These are phyloP conservation scores for Fusarium coffeatum DNA, from an alignment of 2,329 filamentous ascomycete species.

Conservation along the genomic window DNA sequence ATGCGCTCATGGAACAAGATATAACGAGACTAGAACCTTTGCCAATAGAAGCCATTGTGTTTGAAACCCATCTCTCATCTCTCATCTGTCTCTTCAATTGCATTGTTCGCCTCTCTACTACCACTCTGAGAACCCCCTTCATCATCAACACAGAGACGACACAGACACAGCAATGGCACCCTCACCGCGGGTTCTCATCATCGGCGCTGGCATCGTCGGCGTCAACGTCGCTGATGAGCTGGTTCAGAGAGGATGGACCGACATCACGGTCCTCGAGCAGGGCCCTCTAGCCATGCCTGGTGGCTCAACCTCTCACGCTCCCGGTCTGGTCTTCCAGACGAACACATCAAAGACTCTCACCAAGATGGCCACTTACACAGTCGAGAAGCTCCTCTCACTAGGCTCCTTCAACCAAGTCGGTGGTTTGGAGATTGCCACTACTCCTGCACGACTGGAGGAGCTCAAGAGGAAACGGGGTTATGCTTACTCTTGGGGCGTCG, in stretches of 20 bases:
- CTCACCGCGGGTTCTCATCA: conserved; percentile 64
- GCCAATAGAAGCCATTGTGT: conserved; percentile 30
- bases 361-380: conserved; percentile 69
- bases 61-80: conserved; percentile 17
- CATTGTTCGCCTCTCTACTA: neutral
- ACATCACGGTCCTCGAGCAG: conserved; percentile 74
- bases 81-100: neutral
- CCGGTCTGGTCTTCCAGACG: conserved; percentile 73
- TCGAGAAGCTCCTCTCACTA: conserved; percentile 68
- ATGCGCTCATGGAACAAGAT: conserved; percentile 21
- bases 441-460: conserved; percentile 67
- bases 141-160: neutral
- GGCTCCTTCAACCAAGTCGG: conserved; percentile 73
- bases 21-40: conserved; percentile 34
- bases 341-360: conserved; percentile 69
- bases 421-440: conserved; percentile 72
- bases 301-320: conserved; percentile 73
- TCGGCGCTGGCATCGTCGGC: conserved; percentile 73
- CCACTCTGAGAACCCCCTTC: neutral
- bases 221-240: conserved; percentile 73
- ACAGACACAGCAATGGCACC: conserved; percentile 26
- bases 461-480: conserved; percentile 72
- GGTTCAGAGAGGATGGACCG: conserved; percentile 68
- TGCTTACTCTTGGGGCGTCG: conserved; percentile 70
- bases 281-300: conserved; percentile 71